Conservation (phyloP, 768 basidiomycete species). For the Tubosaeta sp. region DNA sequence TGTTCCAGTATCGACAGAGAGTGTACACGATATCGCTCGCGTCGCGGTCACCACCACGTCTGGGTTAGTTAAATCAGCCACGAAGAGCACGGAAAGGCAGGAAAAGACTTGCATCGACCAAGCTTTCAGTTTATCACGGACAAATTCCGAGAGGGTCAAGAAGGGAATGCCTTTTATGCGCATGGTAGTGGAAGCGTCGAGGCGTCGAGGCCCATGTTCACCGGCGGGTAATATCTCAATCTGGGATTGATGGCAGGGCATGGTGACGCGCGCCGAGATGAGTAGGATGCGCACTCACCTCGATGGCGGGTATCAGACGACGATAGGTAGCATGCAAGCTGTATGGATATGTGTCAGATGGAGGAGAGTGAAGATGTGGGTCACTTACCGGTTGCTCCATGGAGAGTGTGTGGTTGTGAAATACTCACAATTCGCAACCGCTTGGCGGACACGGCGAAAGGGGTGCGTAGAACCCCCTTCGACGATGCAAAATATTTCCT, state of each 20-base stretch:
- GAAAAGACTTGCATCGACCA: constrained; percentile 66
- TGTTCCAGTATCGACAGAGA: constrained; percentile 73
- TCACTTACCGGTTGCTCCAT: constrained; percentile 76
- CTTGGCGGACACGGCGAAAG: constrained; percentile 77
- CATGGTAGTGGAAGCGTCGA: constrained; percentile 66
- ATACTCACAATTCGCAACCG: constrained; percentile 57
- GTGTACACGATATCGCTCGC: constrained; percentile 74
- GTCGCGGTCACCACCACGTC: constrained; percentile 66
- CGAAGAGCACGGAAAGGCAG: constrained; percentile 2
- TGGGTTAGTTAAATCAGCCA: constrained; percentile 30
- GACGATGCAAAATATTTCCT: constrained; percentile 87
- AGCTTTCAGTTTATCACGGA: constrained; percentile 77
- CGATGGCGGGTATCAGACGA: constrained; percentile 71
- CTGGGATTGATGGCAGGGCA: constrained; percentile 33
- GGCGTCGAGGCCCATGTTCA: constrained; percentile 72
- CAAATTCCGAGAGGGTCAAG: constrained; percentile 79
- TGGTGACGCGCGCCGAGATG: constrained; percentile 1
- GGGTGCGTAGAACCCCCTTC: constrained; percentile 70
- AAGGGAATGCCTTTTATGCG: constrained; percentile 70
- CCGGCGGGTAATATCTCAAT: constrained; percentile 83
- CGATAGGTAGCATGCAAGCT: constrained; percentile 77
- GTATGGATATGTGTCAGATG: constrained; percentile 11
- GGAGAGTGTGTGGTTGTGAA: constrained; percentile 69
- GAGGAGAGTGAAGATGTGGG: background rate
- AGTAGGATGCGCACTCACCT: constrained; percentile 39